Evolutionary conservation across 805 yeast genomes (phyloP).

Genomic region (Saccharomyces eubayanus): DNA sequence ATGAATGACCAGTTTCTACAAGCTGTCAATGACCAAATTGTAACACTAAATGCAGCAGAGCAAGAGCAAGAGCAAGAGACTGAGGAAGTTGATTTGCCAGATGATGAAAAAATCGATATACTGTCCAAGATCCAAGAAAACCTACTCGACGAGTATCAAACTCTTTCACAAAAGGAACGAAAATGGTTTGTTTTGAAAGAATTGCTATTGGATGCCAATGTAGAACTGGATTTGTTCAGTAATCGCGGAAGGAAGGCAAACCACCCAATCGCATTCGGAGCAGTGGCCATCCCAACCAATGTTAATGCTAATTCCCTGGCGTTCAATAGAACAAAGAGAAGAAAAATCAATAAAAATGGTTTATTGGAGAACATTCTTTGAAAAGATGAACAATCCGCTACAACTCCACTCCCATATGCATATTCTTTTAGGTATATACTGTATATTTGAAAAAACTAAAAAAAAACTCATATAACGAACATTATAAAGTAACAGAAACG

Average conservation of each 20-base stretch:
- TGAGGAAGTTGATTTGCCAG: neutral
- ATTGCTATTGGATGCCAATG: conserved; percentile 26
- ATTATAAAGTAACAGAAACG: neutral
- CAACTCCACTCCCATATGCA: neutral
- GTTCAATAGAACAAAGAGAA: conserved; percentile 17
- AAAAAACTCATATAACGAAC: neutral
- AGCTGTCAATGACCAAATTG: conserved; percentile 6
- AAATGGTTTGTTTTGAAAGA: conserved; percentile 30
- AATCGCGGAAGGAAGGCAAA: conserved; percentile 1
- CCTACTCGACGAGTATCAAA: conserved; percentile 16
- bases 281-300: conserved; percentile 11
- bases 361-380: neutral
- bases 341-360: neutral
- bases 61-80: neutral
- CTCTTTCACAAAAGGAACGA: conserved; percentile 16
- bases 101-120: conserved; percentile 14
- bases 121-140: conserved; percentile 16
- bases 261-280: conserved; percentile 7
- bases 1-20: conserved; percentile 24
- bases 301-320: conserved; percentile 11
- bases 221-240: conserved; percentile 28
- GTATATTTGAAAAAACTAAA: neutral
- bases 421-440: neutral
- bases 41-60: conserved; percentile 1
- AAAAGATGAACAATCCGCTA: neutral